phyloP scores from a whole-genome alignment of 805 yeast genomes.

The Yarrowia porcina region DNA sequence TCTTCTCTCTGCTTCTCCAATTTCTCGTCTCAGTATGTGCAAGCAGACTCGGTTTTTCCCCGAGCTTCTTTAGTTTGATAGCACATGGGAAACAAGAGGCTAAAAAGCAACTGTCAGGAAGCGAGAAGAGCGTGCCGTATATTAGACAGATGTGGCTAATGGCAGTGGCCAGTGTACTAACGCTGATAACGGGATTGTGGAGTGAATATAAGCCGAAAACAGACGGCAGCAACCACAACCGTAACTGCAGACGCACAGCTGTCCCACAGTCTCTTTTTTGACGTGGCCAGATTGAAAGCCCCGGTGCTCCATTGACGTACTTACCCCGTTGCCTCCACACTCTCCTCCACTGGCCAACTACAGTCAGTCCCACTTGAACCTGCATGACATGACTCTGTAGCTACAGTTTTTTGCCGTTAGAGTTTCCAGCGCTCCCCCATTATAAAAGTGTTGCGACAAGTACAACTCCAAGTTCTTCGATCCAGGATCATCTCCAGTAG shows the following conservation, averaged over 20 bases:
- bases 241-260: background rate
- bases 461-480: too few species aligned
- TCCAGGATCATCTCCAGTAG: background rate
- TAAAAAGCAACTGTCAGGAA: background rate
- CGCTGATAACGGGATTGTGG: too few species aligned
- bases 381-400: slow-evolving; percentile 16
- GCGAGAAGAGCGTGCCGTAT: background rate
- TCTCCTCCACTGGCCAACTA: background rate
- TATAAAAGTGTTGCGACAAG: slow-evolving; percentile 21
- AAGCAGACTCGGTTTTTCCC: slow-evolving; percentile 15
- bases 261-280: background rate
- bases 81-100: background rate
- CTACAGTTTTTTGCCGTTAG: slow-evolving; percentile 16
- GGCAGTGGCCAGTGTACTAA: too few species aligned
- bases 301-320: background rate
- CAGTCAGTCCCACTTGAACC: slow-evolving; percentile 22
- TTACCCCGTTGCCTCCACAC: background rate
- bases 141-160: background rate
- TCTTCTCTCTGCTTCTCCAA: too few species aligned
- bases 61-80: slow-evolving; percentile 18
- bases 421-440: background rate
- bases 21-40: background rate
- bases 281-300: background rate
- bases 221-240: too few species aligned
- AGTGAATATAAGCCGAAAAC: too few species aligned